These are phyloP conservation scores for Zasmidium citrigriseum DNA, from an alignment of 2,329 filamentous ascomycete genomes.

Conservation along the genomic window DNA sequence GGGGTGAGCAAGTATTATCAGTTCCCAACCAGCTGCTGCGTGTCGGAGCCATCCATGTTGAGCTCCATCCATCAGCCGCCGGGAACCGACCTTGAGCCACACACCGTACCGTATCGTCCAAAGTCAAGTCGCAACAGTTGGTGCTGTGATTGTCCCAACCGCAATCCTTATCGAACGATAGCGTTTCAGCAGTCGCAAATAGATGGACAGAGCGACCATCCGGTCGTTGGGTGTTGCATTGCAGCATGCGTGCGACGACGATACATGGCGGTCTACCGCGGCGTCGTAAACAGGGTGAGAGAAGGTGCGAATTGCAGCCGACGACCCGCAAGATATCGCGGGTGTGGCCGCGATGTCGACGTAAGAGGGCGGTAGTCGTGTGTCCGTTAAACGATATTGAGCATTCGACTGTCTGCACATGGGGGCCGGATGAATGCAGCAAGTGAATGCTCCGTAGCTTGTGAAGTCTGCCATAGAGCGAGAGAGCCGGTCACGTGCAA, in stretches of 20 bases:
- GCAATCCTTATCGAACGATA: not conserved
- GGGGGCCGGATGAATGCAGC: too few species aligned
- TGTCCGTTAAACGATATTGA: not conserved
- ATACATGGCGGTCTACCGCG: not conserved
- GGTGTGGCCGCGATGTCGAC: not conserved
- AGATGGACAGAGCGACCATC: not conserved
- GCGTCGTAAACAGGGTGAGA: not conserved
- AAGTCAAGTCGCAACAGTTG: not conserved
- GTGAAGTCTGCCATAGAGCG: not conserved
- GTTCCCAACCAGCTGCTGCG: not conserved
- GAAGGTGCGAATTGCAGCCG: not conserved
- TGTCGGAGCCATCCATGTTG: not conserved
- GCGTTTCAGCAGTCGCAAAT: not conserved
- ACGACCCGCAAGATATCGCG: not conserved
- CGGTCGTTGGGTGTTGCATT: not conserved
- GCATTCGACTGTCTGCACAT: too few species aligned
- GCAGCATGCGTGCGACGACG: not conserved
- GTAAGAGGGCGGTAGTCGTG: not conserved
- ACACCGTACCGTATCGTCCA: not conserved
- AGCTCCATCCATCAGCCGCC: not conserved
- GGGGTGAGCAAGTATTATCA: not conserved
- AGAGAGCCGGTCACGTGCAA: not conserved
- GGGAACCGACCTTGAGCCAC: not conserved
- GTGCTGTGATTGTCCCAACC: too few species aligned
- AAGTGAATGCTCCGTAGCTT: not conserved